Evolutionary conservation across 495 filamentous ascomycete species (phyloP), one percentile per base, ranked within the genome.

Genomic region (Podospora conica): DNA sequence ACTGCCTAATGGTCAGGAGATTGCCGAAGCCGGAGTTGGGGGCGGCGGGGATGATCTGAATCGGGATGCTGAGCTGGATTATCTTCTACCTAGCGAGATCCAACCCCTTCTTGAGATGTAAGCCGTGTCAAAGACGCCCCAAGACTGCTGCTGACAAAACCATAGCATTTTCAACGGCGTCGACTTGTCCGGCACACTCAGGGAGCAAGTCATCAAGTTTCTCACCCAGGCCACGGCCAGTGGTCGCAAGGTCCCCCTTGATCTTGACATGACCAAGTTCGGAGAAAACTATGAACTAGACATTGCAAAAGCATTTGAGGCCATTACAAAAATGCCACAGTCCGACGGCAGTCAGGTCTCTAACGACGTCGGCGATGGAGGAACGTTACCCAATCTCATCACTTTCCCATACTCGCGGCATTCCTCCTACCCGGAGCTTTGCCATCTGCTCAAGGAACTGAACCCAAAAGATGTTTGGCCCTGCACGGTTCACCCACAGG

Each of bases 401-500:
- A 76, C 73, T 11, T 97, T 97, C 66, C 91, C 93, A 4, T 98
- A 94, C 71, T 93, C 94, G 0, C 86, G 94, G 2, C 94, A 98
- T 75, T 96, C 94, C 0, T 96, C 91, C 0, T 92, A 94, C 60
- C 77, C 78, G 0, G 94, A 97, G 74, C 81, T 96, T 6, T 90
- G 91, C 65, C 74, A 87, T 65, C 76, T 98, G 0, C 80, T 96
- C 5, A 69, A 79, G 4, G 82, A 81, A 0, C 92, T 97, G 67
- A 82, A 79, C 48, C 93, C 92, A 0, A 84, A 78, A 65, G 91
- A 97, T 74, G 80, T 97, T 11, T 88, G 89, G 76, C 92, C 94
- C 5, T 97, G 93, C 72, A 94, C 92, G 1, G 87, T 93, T 7
- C 82, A 93, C 61, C 77, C 83, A 20, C 66, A 74, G 0, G 76